These are phyloP conservation scores for Backusella morwellensis DNA, from an alignment of 192 early-diverging fungal genomes.

Conservation along the genomic window DNA sequence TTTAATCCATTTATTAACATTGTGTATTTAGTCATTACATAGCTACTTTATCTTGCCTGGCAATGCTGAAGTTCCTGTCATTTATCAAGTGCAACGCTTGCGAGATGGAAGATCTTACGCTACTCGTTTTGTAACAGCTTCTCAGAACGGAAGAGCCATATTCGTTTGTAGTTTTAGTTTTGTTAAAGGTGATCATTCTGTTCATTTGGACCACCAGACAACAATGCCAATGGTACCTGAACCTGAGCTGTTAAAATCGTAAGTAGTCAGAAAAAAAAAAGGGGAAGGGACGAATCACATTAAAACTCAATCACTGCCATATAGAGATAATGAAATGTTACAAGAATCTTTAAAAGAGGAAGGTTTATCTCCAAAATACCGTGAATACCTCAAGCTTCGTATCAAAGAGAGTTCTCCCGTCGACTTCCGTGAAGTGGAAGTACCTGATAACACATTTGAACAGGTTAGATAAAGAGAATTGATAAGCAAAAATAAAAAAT, in stretches of 20 bases:
- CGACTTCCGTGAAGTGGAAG: constrained; percentile 9
- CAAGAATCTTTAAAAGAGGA: not conserved
- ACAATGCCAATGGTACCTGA: constrained; percentile 22
- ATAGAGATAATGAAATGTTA: constrained; percentile 11
- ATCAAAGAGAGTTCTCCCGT: constrained; percentile 15
- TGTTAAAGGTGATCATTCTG: constrained; percentile 51
- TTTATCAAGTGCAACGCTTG: constrained; percentile 72
- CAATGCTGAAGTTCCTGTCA: constrained; percentile 66
- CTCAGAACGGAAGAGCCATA: constrained; percentile 74
- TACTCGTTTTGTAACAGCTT: constrained; percentile 67
- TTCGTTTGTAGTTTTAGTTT: constrained; percentile 75
- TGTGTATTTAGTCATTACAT: constrained; percentile 60
- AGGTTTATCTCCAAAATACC: not conserved
- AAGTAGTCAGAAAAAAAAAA: not conserved
- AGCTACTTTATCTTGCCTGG: constrained; percentile 85
- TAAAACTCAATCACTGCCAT: not conserved
- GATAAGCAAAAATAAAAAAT: not conserved
- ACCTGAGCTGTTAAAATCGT: constrained; percentile 20
- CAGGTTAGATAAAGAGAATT: not conserved
- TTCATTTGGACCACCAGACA: constrained; percentile 60
- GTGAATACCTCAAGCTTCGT: constrained; percentile 11
- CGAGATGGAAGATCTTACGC: constrained; percentile 60
- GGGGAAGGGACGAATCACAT: not conserved
- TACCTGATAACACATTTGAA: not conserved
- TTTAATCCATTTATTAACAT: too few relatives aligned